phyloP scores from a whole-genome alignment of 495 filamentous ascomycete species.

The Daldinia bambusicola region DNA sequence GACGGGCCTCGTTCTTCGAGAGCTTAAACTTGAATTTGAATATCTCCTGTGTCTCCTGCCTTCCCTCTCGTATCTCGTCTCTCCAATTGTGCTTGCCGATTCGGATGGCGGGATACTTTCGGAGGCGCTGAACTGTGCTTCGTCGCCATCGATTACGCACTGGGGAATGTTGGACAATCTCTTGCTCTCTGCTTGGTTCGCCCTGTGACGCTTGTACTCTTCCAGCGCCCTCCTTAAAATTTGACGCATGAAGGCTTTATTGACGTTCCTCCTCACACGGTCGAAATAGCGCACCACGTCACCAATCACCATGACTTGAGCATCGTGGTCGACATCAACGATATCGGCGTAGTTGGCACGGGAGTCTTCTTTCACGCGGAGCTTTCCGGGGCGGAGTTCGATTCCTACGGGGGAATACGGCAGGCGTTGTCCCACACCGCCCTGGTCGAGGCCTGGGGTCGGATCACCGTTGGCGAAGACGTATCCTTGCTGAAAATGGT shows the following conservation, averaged over 20 bases:
- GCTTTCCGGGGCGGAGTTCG: slow-evolving; percentile 46
- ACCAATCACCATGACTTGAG: slow-evolving; percentile 48
- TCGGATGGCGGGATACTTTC: slow-evolving; percentile 33
- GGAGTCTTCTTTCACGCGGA: slow-evolving; percentile 49
- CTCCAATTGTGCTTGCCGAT: slow-evolving; percentile 22
- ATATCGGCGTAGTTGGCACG: slow-evolving; percentile 51
- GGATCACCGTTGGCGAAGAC: slow-evolving; percentile 48
- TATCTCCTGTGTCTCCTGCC: slow-evolving; percentile 24
- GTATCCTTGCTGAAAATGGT: slow-evolving; percentile 50
- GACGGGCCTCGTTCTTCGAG: slow-evolving; percentile 18
- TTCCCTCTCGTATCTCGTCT: slow-evolving; percentile 23
- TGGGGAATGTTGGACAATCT: slow-evolving; percentile 17
- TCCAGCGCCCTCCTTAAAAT: slow-evolving; percentile 47
- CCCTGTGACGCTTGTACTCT: slow-evolving; percentile 44
- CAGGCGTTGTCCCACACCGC: slow-evolving; percentile 33
- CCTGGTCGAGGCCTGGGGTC: slow-evolving; percentile 40
- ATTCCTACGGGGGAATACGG: slow-evolving; percentile 48
- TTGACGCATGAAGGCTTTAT: slow-evolving; percentile 51
- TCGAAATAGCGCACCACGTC: slow-evolving; percentile 51
- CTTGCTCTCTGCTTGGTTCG: slow-evolving; percentile 17
- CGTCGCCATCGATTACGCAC: slow-evolving; percentile 23
- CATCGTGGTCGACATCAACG: slow-evolving; percentile 47
- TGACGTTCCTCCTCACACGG: slow-evolving; percentile 48
- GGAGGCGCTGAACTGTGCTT: slow-evolving; percentile 30
- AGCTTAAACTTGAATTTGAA: slow-evolving; percentile 30